Evolutionary conservation across 75 land plant genomes (phyloP), one percentile per base, ranked within the genome.

Genomic region (Sequoia sempervirens): DNA sequence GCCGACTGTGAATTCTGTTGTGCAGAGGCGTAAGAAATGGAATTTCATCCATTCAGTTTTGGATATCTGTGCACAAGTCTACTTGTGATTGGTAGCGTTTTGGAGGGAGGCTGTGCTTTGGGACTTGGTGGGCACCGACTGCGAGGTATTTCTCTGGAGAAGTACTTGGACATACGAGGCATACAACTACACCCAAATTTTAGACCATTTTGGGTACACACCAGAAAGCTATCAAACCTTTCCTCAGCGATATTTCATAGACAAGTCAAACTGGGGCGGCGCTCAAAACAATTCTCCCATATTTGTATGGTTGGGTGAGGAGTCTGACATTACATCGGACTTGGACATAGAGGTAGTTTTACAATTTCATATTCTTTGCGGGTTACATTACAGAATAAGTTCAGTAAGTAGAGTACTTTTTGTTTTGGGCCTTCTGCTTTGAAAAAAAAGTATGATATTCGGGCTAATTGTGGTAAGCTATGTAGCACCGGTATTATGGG

Each of bases 401-500:
- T 18, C 0, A 4, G n/a, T 20, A 61, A 61, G 12, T 47, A 47
- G 12, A 47, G 11, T 47, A 47, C 13, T 10, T 1, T 47, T 9
- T 47, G 0, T 73, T 93, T 90, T 86, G 95, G 95, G n/a, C 38
- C 90, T 70, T 90, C 95, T 87, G 40, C 93, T 93, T 15, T 88
- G 86, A 34, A 36, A 90, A 90, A 30, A 36, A 82, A 81, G 40
- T 30, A 83, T 23, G 84, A 83, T 4, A 85, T 86, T 64, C 84
- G 87, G 12, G 85, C 72, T 20, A 87, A 84, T 53, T 64, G 56
- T 28, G 92, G 87, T 26, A 86, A 88, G 41, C 82, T 91, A 47
- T 47, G 52, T 72, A 91, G 86, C 56, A 85, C 52, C 12, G 52
- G 0, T 47, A 47, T 47, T 47, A 47, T 47, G 52, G 52, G 52